Evolutionary conservation across 2,329 filamentous ascomycete genomes (phyloP), one percentile per base, ranked within the genome.

Genomic region (Fusarium sp.): DNA sequence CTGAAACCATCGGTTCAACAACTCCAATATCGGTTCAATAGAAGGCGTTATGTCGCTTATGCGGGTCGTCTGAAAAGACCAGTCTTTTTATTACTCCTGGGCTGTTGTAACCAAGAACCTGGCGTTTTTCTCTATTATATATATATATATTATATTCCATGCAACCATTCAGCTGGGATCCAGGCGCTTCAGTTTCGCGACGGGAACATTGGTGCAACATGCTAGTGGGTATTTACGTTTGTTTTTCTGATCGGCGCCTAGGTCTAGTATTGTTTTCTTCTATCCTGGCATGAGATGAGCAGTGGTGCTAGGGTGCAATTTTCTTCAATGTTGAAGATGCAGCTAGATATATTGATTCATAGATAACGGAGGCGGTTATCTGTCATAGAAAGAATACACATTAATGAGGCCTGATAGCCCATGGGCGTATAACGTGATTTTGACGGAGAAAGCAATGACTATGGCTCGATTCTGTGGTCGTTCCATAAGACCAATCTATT

Each of bases 281-380:
- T 56, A 54, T 59, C 34, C 49, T 52, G 45, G 55, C 53, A 24
- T 43, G 46, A 29, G 42, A 52, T 42, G 29, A 43, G 45, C 16
- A 22, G 57, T 57, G 27, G 30, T 40, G 51, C 50, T 24, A 14
- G 27, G 45, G 55, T 29, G 34, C 22, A 42, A 15, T 51, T 46
- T 51, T 46, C 15, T 25, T 22, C 51, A 40, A 38, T 52, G 46
- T 45, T 45, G 49, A 50, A 30, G 27, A 49, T 43, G 44, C 55
- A 60, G 55, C 47, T 53, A 52, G 66, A 52, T 57, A 66, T 69
- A 59, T 61, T 65, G 50, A 46, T 61, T n/a, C 42, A 62, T 57
- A 55, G 56, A 52, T 44, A 54, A 51, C 20, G 22, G 44, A 38
- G 54, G 43, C 25, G 34, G 47, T 46, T 22, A 59, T 47, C 16